Base-by-base conservation (phyloP, 441 rosid genomes). In the Erodium trifolium region DNA sequence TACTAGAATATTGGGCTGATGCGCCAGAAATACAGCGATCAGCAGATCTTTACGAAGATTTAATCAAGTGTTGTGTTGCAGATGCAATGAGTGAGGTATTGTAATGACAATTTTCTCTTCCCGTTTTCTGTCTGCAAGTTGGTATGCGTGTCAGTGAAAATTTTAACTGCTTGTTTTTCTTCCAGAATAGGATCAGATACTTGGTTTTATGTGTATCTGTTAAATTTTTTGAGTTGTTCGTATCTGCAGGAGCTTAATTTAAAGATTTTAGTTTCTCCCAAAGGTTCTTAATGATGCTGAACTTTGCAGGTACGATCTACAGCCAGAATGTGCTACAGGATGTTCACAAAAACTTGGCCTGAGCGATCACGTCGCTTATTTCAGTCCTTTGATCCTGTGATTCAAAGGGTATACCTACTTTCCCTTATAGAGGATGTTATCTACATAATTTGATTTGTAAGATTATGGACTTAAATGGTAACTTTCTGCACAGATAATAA, bases 71-170 rank as follows among this genome's bases (percentile, higher is more conserved):
- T 76, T 92, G 99, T 73, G 98, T 92, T 64, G 88, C 92, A 27
- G 99, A 95, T 85, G 99, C 99, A 78, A 90, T 95, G 96, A 92
- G 98, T 75, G 98, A 95, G 98, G 98, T 95, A 84, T 66, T 63
- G 17, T 77, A 16, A 74, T 68, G 27, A 19, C 66, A 75, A 47
- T 71, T 62, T 67, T 19, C 68, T 3, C 34, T 18, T 67, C 13
- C 10, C 62, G 47, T 72, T 23, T 59, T 59, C 7, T 59, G n/a
- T 8, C 4, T 18, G 64, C 12, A 9, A 10, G 23, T 19, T 8
- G 49, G 49, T 11, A 43, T 43, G 49, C 8, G 12, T 43, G 49
- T 43, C 49, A 9, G 12, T 43, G 49, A 43, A 43, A 43, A 8
- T 43, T 43, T 43, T 43, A 8, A 43, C 9, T 8, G 49, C 8